These are phyloP conservation scores for Diplodia intermedia DNA, from an alignment of 2,329 filamentous ascomycete species.

Conservation along the genomic window DNA sequence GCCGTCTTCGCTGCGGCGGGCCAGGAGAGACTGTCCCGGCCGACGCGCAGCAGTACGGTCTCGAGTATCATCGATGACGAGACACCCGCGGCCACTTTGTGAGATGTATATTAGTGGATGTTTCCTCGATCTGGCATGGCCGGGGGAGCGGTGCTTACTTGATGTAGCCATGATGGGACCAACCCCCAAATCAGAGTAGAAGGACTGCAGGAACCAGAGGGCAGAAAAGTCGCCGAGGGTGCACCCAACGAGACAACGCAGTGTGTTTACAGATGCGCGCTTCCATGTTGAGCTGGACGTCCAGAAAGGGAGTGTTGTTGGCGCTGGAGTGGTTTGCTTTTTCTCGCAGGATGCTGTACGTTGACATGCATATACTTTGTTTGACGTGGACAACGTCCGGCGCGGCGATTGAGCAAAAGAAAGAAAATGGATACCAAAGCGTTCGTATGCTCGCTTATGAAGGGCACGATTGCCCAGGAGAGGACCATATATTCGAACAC, in stretches of 20 bases:
- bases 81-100: conserved; percentile 59
- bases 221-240: conserved; percentile 63
- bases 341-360: neutral
- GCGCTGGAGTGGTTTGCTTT: neutral
- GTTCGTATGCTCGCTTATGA: neutral
- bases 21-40: conserved; percentile 59
- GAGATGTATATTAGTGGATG: neutral
- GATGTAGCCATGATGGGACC: conserved; percentile 60
- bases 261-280: conserved; percentile 61
- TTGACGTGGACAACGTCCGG: neutral
- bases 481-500: neutral
- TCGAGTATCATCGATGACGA: conserved; percentile 61
- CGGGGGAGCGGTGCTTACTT: conserved; percentile 38
- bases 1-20: conserved; percentile 58
- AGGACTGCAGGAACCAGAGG: conserved; percentile 62
- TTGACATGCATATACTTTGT: neutral
- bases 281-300: conserved; percentile 52
- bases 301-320: conserved; percentile 44
- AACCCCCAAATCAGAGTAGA: conserved; percentile 56
- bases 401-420: neutral
- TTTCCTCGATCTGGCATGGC: neutral
- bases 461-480: neutral
- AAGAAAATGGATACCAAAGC: too few species aligned
- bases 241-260: conserved; percentile 63
- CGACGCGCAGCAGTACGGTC: conserved; percentile 58